Conservation (phyloP, 352 stramenopile genomes). For the Pythium brachiatum region DNA sequence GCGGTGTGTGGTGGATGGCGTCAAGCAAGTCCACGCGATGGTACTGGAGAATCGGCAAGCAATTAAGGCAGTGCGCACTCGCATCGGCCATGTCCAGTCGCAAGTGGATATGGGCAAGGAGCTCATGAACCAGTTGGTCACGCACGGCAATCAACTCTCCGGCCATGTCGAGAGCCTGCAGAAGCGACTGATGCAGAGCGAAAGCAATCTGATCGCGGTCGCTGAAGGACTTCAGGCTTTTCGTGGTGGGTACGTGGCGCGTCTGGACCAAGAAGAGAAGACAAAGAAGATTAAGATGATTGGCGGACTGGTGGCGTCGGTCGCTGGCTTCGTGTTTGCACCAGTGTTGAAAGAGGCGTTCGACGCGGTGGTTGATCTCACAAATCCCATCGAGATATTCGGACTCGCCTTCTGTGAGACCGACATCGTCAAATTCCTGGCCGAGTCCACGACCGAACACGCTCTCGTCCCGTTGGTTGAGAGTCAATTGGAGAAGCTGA, state of each 20-base stretch:
- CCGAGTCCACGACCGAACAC: conserved; percentile 1
- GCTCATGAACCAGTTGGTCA: not conserved
- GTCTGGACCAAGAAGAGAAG: not conserved
- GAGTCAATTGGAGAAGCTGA: conserved; percentile 9
- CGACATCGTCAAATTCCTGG: conserved; percentile 17
- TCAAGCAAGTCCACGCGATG: conserved; percentile 1
- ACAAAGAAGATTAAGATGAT: not conserved
- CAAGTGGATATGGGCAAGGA: not conserved
- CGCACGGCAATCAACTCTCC: not conserved
- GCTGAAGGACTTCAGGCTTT: not conserved
- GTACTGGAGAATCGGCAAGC: conserved; percentile 7
- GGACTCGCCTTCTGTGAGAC: conserved; percentile 14
- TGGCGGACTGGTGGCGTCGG: not conserved
- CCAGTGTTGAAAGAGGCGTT: conserved; percentile 28
- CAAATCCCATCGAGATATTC: conserved; percentile 27
- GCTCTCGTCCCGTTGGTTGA: not conserved
- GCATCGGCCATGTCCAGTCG: not conserved
- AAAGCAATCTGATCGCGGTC: conserved; percentile 5
- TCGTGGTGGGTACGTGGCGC: conserved; percentile 11
- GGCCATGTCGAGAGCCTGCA: not conserved
- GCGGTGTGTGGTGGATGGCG: not conserved
- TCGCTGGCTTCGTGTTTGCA: conserved; percentile 23
- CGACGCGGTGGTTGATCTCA: conserved; percentile 26
- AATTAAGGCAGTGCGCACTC: not conserved
- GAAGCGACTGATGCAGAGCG: not conserved